A percentile compares a stretch with the other conserved stretches of the same genome.
Evolutionary conservation across 2,329 filamentous ascomycete species (phyloP).

Genomic region (Pseudogymnoascus sp.): DNA sequence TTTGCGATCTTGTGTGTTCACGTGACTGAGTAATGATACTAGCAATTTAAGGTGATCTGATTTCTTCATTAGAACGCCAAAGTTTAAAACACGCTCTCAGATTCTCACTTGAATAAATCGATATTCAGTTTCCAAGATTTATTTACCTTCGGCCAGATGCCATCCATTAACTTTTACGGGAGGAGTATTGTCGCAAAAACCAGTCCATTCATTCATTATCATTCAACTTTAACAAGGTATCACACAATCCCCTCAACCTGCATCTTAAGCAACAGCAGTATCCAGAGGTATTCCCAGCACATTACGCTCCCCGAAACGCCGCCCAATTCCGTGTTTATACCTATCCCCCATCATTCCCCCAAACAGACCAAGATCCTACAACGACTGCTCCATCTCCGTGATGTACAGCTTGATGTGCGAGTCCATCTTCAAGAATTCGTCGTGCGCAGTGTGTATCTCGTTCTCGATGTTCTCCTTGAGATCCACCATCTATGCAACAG

Average conservation of each 20-base stretch:
- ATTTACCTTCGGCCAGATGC: not conserved
- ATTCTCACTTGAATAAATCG: not conserved
- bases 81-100: not conserved
- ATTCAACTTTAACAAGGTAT: not conserved
- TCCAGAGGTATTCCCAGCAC: not conserved
- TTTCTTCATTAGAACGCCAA: no score
- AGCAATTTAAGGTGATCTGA: no score
- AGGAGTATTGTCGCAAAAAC: not conserved
- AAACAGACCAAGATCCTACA: slow-evolving; percentile 28
- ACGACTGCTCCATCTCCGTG: slow-evolving; percentile 94
- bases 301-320: slow-evolving; percentile 1
- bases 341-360: not conserved
- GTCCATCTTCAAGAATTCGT: slow-evolving; percentile 96
- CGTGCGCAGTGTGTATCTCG: slow-evolving; percentile 81
- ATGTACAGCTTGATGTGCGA: slow-evolving; percentile 96
- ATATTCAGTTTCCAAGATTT: not conserved
- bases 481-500: slow-evolving; percentile 70
- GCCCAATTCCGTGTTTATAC: not conserved
- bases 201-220: not conserved
- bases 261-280: slow-evolving; percentile 1
- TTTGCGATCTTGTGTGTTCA: no score
- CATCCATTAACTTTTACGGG: not conserved
- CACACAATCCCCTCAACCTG: not conserved
- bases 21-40: no score
- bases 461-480: slow-evolving; percentile 96